These are phyloP conservation scores for Zygotorulaspora mrakii DNA, from an alignment of 1,139 yeast species.

Conservation along the genomic window DNA sequence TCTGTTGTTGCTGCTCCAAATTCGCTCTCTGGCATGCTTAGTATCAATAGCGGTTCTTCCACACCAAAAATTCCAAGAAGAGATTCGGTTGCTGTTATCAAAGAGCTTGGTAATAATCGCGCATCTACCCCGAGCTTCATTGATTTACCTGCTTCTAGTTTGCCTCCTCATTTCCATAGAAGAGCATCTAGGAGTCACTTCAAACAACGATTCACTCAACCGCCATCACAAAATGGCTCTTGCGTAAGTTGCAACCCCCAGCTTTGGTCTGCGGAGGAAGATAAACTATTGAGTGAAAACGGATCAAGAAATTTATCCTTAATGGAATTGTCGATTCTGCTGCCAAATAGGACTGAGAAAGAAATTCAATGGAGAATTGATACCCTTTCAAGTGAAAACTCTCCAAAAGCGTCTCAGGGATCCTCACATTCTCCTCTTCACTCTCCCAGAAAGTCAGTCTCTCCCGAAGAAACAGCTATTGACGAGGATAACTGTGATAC, in stretches of 20 bases:
- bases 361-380: constrained; percentile 66
- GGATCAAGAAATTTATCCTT: constrained; percentile 57
- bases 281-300: constrained; percentile 62
- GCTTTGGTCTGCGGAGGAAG: constrained; percentile 46
- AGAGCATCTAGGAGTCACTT: constrained; percentile 11
- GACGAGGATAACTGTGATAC: constrained; percentile 21
- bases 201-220: constrained; percentile 8
- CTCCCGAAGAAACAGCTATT: constrained; percentile 24
- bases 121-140: constrained; percentile 13
- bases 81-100: constrained; percentile 20
- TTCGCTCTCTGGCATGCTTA: constrained; percentile 18
- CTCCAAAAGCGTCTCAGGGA: constrained; percentile 10
- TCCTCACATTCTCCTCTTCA: constrained; percentile 16
- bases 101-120: constrained; percentile 12
- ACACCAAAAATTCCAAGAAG: constrained; percentile 21
- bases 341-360: constrained; percentile 70
- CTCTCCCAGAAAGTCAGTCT: constrained; percentile 21
- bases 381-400: constrained; percentile 40
- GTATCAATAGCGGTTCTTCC: constrained; percentile 12
- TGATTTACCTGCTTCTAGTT: constrained; percentile 15
- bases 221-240: constrained; percentile 4
- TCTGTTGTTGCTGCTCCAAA: constrained; percentile 31
- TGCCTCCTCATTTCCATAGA: constrained; percentile 9
- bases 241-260: constrained; percentile 3
- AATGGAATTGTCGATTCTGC: constrained; percentile 68